Conservation (phyloP, 768 basidiomycete species). For the Brasilioporus rufonigricans region DNA sequence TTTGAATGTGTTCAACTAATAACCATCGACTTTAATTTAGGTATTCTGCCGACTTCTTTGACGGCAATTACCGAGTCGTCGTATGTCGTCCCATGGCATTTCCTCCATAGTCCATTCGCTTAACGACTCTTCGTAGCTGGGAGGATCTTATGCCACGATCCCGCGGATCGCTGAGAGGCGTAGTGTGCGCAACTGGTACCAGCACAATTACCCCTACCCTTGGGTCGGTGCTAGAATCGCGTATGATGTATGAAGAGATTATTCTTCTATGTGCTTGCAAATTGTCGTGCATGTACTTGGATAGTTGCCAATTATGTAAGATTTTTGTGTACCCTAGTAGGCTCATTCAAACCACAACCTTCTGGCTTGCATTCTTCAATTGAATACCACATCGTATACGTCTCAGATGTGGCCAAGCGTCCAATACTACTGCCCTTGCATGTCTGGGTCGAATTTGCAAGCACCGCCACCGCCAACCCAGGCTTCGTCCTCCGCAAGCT, state of each 20-base stretch:
- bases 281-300: conserved; percentile 7
- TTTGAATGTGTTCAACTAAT: background rate
- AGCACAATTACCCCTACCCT: conserved; percentile 85
- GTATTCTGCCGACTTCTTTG: conserved; percentile 89
- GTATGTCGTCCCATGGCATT: conserved; percentile 45
- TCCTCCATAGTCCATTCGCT: background rate
- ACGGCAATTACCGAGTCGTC: conserved; percentile 81
- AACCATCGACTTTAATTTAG: conserved; percentile 32
- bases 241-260: conserved; percentile 42
- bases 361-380: background rate
- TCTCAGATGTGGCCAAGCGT: conserved; percentile 43
- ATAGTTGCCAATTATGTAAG: conserved; percentile 11
- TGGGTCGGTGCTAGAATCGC: conserved; percentile 78
- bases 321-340: background rate
- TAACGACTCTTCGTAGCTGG: conserved; percentile 52
- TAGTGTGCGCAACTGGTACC: conserved; percentile 87
- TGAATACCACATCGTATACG: background rate
- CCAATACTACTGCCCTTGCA: conserved; percentile 74
- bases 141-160: conserved; percentile 85
- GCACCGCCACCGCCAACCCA: conserved; percentile 71
- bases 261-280: conserved; percentile 1
- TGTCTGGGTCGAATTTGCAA: conserved; percentile 43
- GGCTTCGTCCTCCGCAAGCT: conserved; percentile 73
- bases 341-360: background rate
- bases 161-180: conserved; percentile 77